Percentiles rank a stretch among this genome's conserved stretches.
Conservation (phyloP, 352 stramenopile genomes). For the Halophytophthora polymorphica region DNA sequence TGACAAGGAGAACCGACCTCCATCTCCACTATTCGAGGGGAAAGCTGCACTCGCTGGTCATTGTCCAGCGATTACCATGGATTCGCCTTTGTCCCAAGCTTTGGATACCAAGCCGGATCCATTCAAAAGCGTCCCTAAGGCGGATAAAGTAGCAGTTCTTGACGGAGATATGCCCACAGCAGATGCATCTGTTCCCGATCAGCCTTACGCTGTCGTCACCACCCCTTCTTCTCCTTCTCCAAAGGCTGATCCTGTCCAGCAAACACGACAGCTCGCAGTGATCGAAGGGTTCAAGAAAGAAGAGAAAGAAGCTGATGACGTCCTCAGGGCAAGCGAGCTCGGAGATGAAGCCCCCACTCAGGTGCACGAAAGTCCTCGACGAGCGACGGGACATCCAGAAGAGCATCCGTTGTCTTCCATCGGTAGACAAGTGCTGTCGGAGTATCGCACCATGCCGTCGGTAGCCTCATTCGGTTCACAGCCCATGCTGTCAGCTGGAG, state of each 20-base stretch:
- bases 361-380: slow-evolving; percentile 6
- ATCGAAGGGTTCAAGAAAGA: not conserved
- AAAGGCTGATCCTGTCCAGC: not conserved
- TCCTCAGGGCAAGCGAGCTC: not conserved
- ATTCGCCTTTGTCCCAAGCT: too few species aligned
- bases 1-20: too few species aligned
- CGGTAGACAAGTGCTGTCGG: slow-evolving; percentile 64
- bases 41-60: too few species aligned
- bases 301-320: not conserved
- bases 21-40: too few species aligned
- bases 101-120: too few species aligned
- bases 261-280: not conserved
- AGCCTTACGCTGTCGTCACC: not conserved
- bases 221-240: not conserved
- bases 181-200: too few species aligned
- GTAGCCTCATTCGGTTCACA: slow-evolving; percentile 52
- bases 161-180: too few species aligned
- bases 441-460: slow-evolving; percentile 65
- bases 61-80: too few species aligned
- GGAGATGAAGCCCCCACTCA: not conserved
- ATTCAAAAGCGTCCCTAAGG: too few species aligned
- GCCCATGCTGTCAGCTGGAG: slow-evolving; percentile 9
- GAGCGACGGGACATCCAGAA: not conserved
- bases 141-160: too few species aligned
- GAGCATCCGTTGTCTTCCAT: slow-evolving; percentile 39